phyloP scores from a whole-genome alignment of 306 rosid species.

The Cucurbita argyrosperma region DNA sequence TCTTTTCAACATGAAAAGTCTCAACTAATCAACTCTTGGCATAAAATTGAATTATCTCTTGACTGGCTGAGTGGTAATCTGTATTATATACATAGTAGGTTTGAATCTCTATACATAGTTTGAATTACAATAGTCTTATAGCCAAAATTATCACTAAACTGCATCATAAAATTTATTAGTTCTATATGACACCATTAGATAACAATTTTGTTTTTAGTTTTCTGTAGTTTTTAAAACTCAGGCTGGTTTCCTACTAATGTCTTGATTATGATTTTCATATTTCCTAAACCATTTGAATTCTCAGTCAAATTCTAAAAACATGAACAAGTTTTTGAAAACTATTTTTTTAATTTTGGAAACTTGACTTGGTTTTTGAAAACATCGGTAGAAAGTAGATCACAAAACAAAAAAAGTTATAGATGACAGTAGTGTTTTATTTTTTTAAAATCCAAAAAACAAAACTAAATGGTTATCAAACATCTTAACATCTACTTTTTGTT shows the following conservation, averaged over 20 bases:
- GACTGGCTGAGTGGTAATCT: neutral
- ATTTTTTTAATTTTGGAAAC: too few species aligned
- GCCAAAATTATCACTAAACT: neutral
- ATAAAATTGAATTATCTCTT: neutral
- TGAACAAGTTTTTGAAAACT: too few species aligned
- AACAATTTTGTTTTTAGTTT: neutral
- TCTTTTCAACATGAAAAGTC: neutral
- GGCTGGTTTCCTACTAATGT: neutral
- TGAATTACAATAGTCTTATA: neutral
- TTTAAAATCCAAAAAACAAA: too few species aligned
- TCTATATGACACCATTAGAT: neutral
- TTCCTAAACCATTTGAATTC: too few species aligned
- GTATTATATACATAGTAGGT: neutral
- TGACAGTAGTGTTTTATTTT: neutral
- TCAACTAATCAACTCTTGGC: neutral
- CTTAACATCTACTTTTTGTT: neutral
- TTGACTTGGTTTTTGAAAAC: too few species aligned
- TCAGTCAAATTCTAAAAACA: too few species aligned
- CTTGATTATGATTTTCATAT: too few species aligned
- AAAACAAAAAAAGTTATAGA: too few species aligned
- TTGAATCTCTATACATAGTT: neutral
- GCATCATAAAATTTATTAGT: neutral
- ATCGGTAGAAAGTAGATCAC: neutral
- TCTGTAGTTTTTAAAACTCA: too few species aligned
- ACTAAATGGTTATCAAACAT: too few species aligned